A percentile compares a stretch with the other conserved stretches of the same genome.
phyloP scores from a whole-genome alignment of 2,329 filamentous ascomycete genomes.

The Cladosporium sp. region DNA sequence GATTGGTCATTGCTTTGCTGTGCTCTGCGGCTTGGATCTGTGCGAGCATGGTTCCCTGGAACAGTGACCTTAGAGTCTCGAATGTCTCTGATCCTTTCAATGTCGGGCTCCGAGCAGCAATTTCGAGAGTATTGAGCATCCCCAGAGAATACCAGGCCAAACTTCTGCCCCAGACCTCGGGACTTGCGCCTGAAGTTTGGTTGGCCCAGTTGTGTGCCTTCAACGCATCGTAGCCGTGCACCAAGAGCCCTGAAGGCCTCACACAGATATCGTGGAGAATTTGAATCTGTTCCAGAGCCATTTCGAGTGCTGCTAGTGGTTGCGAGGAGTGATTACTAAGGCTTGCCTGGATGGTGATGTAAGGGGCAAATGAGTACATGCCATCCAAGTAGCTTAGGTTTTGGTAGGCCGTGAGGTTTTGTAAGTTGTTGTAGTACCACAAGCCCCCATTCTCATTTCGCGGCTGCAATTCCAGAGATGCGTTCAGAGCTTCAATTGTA shows the following conservation, averaged over 20 bases:
- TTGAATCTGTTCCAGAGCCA: constrained; percentile 37
- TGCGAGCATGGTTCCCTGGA: constrained; percentile 34
- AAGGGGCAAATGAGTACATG: constrained; percentile 46
- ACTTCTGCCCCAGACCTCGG: constrained; percentile 49
- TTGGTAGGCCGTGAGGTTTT: constrained; percentile 35
- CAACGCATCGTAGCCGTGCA: constrained; percentile 51
- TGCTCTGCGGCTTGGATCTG: constrained; percentile 36
- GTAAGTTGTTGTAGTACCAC: constrained; percentile 30
- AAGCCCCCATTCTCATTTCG: constrained; percentile 27
- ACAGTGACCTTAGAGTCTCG: constrained; percentile 28
- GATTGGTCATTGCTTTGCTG: constrained; percentile 14
- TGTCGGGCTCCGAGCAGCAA: constrained; percentile 22
- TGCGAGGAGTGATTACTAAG: not conserved
- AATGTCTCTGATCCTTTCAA: constrained; percentile 26
- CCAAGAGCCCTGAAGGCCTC: constrained; percentile 38
- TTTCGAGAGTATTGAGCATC: constrained; percentile 44
- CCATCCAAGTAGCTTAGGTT: constrained; percentile 51
- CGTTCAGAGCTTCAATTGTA: constrained; percentile 19
- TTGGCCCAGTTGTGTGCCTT: constrained; percentile 49
- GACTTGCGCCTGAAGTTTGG: constrained; percentile 44
- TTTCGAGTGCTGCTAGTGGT: constrained; percentile 6
- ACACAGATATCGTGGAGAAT: constrained; percentile 42
- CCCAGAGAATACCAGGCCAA: constrained; percentile 51
- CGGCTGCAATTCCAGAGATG: constrained; percentile 26
- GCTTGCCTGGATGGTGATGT: constrained; percentile 29